Percentiles rank a stretch among this genome's conserved stretches.
Conservation (phyloP, 208 protist species). For the Leishmania major region DNA sequence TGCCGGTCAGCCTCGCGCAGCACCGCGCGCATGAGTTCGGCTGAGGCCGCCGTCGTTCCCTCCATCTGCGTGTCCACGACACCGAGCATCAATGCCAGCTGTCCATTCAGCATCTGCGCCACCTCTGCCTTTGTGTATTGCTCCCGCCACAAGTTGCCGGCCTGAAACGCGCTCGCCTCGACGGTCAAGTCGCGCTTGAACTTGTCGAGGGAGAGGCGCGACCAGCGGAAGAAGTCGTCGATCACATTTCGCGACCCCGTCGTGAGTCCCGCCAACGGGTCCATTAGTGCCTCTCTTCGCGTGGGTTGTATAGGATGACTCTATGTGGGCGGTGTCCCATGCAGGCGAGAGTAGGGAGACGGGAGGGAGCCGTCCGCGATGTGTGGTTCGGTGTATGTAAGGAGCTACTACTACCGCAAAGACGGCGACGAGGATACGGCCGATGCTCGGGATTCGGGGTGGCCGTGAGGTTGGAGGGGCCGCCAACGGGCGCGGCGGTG, state of each 20-base stretch:
- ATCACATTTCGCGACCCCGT: constrained; percentile 50
- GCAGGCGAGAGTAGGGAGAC: background rate
- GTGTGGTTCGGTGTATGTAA: background rate
- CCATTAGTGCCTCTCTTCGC: constrained; percentile 8
- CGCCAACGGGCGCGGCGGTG: too few species aligned
- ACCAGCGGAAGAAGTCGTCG: constrained; percentile 71
- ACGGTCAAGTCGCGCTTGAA: constrained; percentile 63
- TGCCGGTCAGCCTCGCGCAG: constrained; percentile 72
- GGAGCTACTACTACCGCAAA: background rate
- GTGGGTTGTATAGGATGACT: background rate
- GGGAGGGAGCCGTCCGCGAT: background rate
- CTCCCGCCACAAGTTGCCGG: constrained; percentile 59
- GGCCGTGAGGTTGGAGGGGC: background rate
- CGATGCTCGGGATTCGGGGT: background rate
- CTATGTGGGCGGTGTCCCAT: background rate
- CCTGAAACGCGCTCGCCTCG: constrained; percentile 56
- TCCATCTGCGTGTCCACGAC: constrained; percentile 59
- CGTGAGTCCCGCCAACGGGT: constrained; percentile 56
- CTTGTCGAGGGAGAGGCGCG: constrained; percentile 61
- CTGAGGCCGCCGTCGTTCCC: constrained; percentile 43
- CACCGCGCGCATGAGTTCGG: constrained; percentile 69
- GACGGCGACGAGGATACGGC: background rate
- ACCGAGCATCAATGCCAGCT: constrained; percentile 58
- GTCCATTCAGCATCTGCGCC: constrained; percentile 50
- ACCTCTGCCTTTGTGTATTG: constrained; percentile 56